phyloP scores from a whole-genome alignment of 2,329 filamentous ascomycete species.

The Purpureocillium takamizusanense region DNA sequence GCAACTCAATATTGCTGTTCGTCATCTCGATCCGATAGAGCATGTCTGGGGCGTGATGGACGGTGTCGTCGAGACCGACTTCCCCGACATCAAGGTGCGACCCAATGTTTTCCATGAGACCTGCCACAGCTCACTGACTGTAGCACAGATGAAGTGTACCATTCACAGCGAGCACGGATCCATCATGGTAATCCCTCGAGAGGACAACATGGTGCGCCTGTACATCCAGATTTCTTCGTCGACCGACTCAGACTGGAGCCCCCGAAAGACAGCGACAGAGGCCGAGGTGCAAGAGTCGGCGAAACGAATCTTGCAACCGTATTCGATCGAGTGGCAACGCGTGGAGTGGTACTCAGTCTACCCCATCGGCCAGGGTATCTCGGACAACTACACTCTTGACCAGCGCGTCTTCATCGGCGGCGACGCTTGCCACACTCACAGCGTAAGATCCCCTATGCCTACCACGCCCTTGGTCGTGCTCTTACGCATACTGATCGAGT shows the following conservation, averaged over 20 bases:
- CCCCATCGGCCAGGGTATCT: constrained; percentile 65
- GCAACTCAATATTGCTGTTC: constrained; percentile 60
- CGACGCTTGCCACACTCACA: constrained; percentile 74
- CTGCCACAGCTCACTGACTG: constrained; percentile 31
- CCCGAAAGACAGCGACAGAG: constrained; percentile 53
- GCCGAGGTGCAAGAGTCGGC: constrained; percentile 56
- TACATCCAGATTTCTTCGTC: constrained; percentile 61
- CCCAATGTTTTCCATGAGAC: background rate
- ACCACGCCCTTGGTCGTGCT: background rate
- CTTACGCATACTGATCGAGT: constrained; percentile 11
- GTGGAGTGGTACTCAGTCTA: constrained; percentile 72
- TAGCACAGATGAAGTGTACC: constrained; percentile 56
- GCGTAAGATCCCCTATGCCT: constrained; percentile 33
- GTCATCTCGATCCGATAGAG: constrained; percentile 59
- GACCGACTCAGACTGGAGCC: constrained; percentile 51
- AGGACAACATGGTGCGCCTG: constrained; percentile 58
- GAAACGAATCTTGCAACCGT: constrained; percentile 57
- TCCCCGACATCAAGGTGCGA: constrained; percentile 64
- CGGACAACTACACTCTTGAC: constrained; percentile 57
- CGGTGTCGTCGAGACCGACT: constrained; percentile 61
- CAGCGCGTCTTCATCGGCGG: constrained; percentile 66
- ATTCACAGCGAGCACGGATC: constrained; percentile 68
- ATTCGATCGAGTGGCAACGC: constrained; percentile 56
- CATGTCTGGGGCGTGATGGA: constrained; percentile 74
- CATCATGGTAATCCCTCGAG: constrained; percentile 71